Percentiles rank a stretch among this genome's conserved stretches.
These are phyloP conservation scores for Rhizopogon vulgaris DNA, from an alignment of 768 basidiomycete species.

Conservation along the genomic window DNA sequence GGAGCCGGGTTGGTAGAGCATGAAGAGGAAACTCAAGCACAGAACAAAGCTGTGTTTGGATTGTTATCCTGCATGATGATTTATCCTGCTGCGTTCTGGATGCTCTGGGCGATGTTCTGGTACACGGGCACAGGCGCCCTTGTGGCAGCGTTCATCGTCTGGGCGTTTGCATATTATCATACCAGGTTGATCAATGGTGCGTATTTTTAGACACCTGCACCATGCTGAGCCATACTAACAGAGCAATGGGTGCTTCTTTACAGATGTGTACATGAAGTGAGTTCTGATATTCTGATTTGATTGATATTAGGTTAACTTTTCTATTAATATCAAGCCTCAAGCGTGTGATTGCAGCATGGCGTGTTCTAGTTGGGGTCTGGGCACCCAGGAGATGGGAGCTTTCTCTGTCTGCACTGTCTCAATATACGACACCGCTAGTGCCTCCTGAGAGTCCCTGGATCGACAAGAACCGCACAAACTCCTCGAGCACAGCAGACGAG, in stretches of 20 bases:
- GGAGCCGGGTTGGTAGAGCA: slow-evolving; percentile 72
- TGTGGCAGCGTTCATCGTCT: slow-evolving; percentile 62
- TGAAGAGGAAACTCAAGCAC: slow-evolving; percentile 93
- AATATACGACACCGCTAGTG: slow-evolving; percentile 59
- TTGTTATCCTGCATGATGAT: slow-evolving; percentile 65
- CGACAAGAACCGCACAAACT: slow-evolving; percentile 34
- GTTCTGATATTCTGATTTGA: slow-evolving; percentile 16
- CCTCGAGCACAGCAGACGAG: slow-evolving; percentile 6
- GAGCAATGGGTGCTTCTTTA: background rate
- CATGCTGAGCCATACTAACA: background rate
- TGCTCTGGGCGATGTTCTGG: slow-evolving; percentile 79
- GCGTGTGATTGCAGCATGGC: slow-evolving; percentile 89
- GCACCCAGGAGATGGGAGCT: slow-evolving; percentile 79
- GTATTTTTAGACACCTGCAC: slow-evolving; percentile 16
- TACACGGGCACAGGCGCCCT: slow-evolving; percentile 71
- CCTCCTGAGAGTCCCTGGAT: slow-evolving; percentile 74
- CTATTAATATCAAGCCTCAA: slow-evolving; percentile 50
- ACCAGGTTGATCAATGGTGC: slow-evolving; percentile 78
- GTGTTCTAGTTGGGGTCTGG: slow-evolving; percentile 95
- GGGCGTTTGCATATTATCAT: slow-evolving; percentile 81
- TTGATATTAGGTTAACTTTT: background rate
- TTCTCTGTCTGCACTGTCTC: slow-evolving; percentile 62
- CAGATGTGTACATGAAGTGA: slow-evolving; percentile 77
- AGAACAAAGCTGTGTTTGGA: slow-evolving; percentile 93
- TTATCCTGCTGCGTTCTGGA: slow-evolving; percentile 81